Evolutionary conservation across 2,329 filamentous ascomycete genomes (phyloP).

Genomic region (Beauveria asiatica): DNA sequence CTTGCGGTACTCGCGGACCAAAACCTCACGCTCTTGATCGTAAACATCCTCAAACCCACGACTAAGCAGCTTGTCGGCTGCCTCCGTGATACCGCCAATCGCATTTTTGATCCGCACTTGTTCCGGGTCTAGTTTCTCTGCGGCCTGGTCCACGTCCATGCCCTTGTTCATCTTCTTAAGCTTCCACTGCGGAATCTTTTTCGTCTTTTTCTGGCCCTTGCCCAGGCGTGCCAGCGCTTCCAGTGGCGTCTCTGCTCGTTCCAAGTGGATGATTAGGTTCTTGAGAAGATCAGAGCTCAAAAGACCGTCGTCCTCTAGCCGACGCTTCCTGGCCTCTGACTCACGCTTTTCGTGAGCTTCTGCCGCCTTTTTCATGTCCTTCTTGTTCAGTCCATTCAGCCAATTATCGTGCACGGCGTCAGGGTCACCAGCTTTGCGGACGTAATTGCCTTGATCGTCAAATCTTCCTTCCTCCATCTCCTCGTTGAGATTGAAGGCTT

Average conservation of each 20-base stretch:
- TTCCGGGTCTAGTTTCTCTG: constrained; percentile 59
- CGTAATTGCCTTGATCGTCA: constrained; percentile 83
- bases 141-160: constrained; percentile 59
- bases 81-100: constrained; percentile 78
- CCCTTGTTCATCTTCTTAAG: constrained; percentile 56
- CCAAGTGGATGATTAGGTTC: constrained; percentile 62
- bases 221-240: constrained; percentile 80
- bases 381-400: constrained; percentile 87
- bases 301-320: constrained; percentile 65
- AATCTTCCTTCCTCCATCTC: constrained; percentile 92
- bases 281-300: constrained; percentile 66
- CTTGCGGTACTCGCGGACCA: constrained; percentile 73
- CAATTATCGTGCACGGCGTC: constrained; percentile 87
- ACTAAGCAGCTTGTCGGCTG: constrained; percentile 77
- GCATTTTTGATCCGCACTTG: constrained; percentile 62
- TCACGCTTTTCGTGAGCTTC: constrained; percentile 83
- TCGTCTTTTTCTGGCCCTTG: constrained; percentile 54
- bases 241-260: constrained; percentile 75
- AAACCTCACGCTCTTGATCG: constrained; percentile 73
- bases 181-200: constrained; percentile 57
- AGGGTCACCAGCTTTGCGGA: constrained; percentile 80
- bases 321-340: constrained; percentile 61
- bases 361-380: constrained; percentile 81
- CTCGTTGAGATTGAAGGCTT: constrained; percentile 87
- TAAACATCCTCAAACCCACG: constrained; percentile 86